Percentiles rank a stretch among this genome's conserved stretches.
Evolutionary conservation across 1,139 yeast species (phyloP).

Genomic region (Candida sanyaensis): DNA sequence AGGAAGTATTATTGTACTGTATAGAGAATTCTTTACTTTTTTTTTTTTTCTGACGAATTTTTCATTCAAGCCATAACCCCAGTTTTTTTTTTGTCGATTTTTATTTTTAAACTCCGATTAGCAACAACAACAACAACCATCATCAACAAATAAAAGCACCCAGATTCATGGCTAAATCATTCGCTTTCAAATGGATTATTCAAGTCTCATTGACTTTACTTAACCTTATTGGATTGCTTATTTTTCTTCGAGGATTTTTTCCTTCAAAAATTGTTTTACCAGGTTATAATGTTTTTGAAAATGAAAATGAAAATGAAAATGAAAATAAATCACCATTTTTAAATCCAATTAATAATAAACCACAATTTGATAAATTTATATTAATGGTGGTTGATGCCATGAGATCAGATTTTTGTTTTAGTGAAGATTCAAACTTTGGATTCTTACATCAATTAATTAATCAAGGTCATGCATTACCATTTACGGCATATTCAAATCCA

Average conservation of each 20-base stretch:
- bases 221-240: conserved; percentile 51
- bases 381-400: conserved; percentile 92
- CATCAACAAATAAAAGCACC: not conserved
- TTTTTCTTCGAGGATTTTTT: conserved; percentile 82
- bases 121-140: not conserved
- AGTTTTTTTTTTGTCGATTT: not conserved
- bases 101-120: not conserved
- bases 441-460: conserved; percentile 69
- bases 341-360: conserved; percentile 19
- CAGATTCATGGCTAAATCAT: conserved; percentile 14
- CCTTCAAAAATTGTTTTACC: conserved; percentile 78
- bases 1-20: no score
- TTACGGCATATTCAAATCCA: conserved; percentile 86
- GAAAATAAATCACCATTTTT: conserved; percentile 19
- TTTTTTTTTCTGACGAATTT: not conserved
- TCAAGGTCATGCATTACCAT: conserved; percentile 75
- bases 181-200: conserved; percentile 15
- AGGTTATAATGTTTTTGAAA: conserved; percentile 46
- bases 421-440: conserved; percentile 55
- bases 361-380: conserved; percentile 68
- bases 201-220: conserved; percentile 11
- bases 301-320: conserved; percentile 19
- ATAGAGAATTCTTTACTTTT: no score
- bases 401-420: conserved; percentile 82
- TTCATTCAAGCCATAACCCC: not conserved